Percentiles rank a stretch among this genome's conserved stretches.
Conservation (phyloP, 768 basidiomycete genomes). For the Xanthoconium stramineum region DNA sequence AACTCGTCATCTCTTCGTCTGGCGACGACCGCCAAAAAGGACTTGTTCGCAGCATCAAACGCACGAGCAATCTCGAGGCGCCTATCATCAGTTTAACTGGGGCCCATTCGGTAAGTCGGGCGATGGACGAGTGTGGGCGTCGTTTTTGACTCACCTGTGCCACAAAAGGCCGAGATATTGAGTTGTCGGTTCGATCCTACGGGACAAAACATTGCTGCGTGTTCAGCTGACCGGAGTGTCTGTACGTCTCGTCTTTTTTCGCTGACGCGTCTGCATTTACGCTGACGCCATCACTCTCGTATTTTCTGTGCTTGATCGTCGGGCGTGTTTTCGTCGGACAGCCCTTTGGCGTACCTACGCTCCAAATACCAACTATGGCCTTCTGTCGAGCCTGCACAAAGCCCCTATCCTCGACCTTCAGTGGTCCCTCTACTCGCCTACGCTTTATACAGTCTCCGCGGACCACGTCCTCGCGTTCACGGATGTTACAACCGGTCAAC, state of each 20-base stretch:
- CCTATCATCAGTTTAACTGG: conserved; percentile 91
- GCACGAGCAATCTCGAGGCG: conserved; percentile 91
- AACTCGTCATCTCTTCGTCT: conserved; percentile 74
- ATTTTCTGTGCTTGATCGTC: background rate
- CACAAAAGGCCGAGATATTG: conserved; percentile 71
- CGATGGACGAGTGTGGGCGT: background rate
- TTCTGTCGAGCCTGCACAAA: conserved; percentile 80
- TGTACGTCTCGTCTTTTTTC: conserved; percentile 51
- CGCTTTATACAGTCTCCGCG: conserved; percentile 82
- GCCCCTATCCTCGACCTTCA: conserved; percentile 90
- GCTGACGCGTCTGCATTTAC: background rate
- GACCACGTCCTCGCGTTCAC: conserved; percentile 79
- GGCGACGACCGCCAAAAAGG: conserved; percentile 74
- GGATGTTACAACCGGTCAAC: conserved; percentile 81
- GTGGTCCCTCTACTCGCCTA: conserved; percentile 74
- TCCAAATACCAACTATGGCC: conserved; percentile 90
- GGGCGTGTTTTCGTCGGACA: conserved; percentile 24
- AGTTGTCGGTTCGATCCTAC: conserved; percentile 93
- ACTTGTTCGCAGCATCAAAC: conserved; percentile 78
- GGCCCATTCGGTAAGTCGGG: conserved; percentile 70
- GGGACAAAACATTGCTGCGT: conserved; percentile 91
- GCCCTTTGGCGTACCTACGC: conserved; percentile 90
- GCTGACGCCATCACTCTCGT: too few species aligned
- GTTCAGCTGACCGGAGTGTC: conserved; percentile 84
- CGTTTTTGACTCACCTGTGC: background rate